phyloP scores from a whole-genome alignment of 2,329 filamentous ascomycete genomes.

The Penicillium griseofulvum region DNA sequence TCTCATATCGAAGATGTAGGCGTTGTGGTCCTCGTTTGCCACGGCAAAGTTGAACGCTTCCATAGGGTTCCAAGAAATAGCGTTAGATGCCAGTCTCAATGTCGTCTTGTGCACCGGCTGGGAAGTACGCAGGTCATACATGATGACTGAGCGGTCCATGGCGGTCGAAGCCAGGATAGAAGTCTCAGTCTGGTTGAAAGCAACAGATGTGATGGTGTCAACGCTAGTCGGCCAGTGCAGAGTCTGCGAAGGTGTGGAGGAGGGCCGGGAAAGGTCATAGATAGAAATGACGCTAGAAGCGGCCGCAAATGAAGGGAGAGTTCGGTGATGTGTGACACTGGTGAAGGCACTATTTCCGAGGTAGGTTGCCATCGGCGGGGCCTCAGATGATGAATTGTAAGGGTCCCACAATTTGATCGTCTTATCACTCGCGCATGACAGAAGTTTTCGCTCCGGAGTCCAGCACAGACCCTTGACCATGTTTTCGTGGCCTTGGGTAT shows the following conservation, averaged over 20 bases:
- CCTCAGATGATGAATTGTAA: conserved; percentile 67
- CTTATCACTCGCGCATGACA: conserved; percentile 83
- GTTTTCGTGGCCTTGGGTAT: conserved; percentile 82
- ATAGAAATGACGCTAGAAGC: conserved; percentile 77
- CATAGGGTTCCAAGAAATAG: conserved; percentile 91
- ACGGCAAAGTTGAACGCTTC: conserved; percentile 93
- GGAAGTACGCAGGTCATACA: conserved; percentile 88
- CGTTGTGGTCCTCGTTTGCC: conserved; percentile 91
- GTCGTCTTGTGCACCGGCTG: conserved; percentile 78
- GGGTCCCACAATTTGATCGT: conserved; percentile 91
- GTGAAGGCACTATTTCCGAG: conserved; percentile 81
- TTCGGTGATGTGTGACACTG: conserved; percentile 77
- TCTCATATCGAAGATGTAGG: conserved; percentile 90
- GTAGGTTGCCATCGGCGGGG: conserved; percentile 78
- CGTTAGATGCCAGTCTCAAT: conserved; percentile 78
- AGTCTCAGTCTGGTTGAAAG: conserved; percentile 93
- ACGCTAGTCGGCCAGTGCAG: conserved; percentile 83
- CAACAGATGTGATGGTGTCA: conserved; percentile 83
- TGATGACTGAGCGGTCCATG: conserved; percentile 78
- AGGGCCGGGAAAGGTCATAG: conserved; percentile 81
- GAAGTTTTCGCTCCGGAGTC: conserved; percentile 78
- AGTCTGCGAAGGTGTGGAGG: conserved; percentile 72
- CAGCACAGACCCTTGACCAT: conserved; percentile 89
- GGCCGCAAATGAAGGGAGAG: conserved; percentile 71
- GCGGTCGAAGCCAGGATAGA: conserved; percentile 83